Base-by-base conservation (phyloP, 148 eudicot genomes). In the Cornus controversa region DNA sequence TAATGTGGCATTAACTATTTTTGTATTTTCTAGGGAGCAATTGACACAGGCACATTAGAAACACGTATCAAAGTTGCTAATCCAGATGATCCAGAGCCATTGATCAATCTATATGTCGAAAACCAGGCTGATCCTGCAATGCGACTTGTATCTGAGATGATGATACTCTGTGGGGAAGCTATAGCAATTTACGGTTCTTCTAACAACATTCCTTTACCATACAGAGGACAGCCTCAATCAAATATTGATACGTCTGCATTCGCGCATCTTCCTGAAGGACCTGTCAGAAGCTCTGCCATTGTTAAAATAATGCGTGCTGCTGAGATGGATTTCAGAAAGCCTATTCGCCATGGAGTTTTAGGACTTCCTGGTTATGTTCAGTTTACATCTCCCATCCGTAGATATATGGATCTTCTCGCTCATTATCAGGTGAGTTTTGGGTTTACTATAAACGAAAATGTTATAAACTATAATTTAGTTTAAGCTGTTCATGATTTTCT, bases 341-440 rank as follows among this genome's bases (percentile, higher is more conserved):
- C 99, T 82, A 86, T 86, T 79, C 95, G 98, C 27, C 99, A 96
- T 79, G 99, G 93, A 20, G 76, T 84, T 42, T 80, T 96, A 81
- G 99, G 99, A 47, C 75, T 96, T 84, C 99, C 99, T 80, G 98
- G 98, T 60, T 96, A 96, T 88, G 99, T 96, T 74, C 99, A 96
- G 87, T 96, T 96, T 80, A 96, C 97, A 34, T 96, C 99, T 82
- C 99, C 99, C 67, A 96, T 96, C 58, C 92, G 99, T 25, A 88
- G 99, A 92, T 96, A 96, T 85, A 84, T 96, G 92, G 99, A 96
- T 89, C 98, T 96, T 75, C 90, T 93, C 81, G 99, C 99, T 75
- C 99, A 96, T 87, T 96, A 96, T 83, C 99, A 96, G 95, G 99
- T 89, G 63, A 50, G 71, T 78, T 79, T 82, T 75, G 58, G 54